Evolutionary conservation across 257 asterid species (phyloP).

Genomic region (Plectranthus barbatus): DNA sequence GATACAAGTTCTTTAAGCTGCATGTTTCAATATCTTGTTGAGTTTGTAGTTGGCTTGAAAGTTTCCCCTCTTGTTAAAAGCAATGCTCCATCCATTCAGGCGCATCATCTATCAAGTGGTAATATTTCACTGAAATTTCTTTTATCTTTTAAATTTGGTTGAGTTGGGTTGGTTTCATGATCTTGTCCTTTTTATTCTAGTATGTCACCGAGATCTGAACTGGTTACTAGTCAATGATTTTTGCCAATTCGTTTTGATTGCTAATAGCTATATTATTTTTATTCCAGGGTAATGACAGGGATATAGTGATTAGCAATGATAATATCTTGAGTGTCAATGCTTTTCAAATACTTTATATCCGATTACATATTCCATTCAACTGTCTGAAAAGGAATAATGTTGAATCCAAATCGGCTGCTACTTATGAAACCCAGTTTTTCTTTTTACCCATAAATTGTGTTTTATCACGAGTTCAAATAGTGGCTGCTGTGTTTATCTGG

Average conservation of each 20-base stretch:
- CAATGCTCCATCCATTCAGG: constrained; percentile 37
- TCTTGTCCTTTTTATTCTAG: not conserved
- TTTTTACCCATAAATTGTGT: not conserved
- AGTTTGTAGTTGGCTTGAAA: constrained; percentile 61
- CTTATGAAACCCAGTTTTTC: not conserved
- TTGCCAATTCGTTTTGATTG: too few relatives aligned
- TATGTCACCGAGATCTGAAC: not conserved
- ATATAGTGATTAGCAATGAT: not conserved
- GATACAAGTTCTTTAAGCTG: constrained; percentile 41
- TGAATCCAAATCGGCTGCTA: not conserved
- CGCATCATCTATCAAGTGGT: constrained; percentile 74
- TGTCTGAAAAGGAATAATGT: not conserved
- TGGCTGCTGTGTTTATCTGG: not conserved
- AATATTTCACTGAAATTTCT: constrained; percentile 18
- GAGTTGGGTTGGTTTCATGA: not conserved
- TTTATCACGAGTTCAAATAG: not conserved
- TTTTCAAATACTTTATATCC: not conserved
- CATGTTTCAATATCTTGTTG: constrained; percentile 64
- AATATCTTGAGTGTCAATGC: not conserved
- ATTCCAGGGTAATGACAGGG: not conserved
- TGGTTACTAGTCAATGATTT: not conserved
- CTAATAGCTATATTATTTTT: not conserved
- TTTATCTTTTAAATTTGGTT: constrained; percentile 1
- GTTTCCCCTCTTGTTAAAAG: constrained; percentile 40
- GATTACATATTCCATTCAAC: not conserved